These are phyloP conservation scores for maize (Zea mays) DNA, from an alignment of 176 grass and related monocot species.

Conservation along the genomic window Zm-B73-REFERENCE-NAM-5.0 NC_050101.1:119080001-119080500, in stretches of 20 bases:
- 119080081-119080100: too few species aligned
- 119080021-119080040: too few species aligned
- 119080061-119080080: too few species aligned
- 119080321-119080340: neutral
- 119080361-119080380: neutral
- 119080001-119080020: too few species aligned
- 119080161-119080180: too few species aligned
- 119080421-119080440: neutral
- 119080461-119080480: neutral
- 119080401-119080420: conserved; percentile 28
- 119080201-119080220: neutral
- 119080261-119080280: too few species aligned
- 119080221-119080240: neutral
- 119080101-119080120: too few species aligned
- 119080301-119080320: neutral
- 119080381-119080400: conserved; percentile 25
- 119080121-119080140: too few species aligned
- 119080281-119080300: neutral
- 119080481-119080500: conserved; percentile 30
- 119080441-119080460: neutral
- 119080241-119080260: neutral
- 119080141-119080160: too few species aligned
- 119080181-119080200: too few species aligned
- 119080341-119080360: conserved; percentile 13
- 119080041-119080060: too few species aligned